These are phyloP conservation scores for Botrytis aclada DNA, from an alignment of 2,329 filamentous ascomycete species.

Conservation along the genomic window DNA sequence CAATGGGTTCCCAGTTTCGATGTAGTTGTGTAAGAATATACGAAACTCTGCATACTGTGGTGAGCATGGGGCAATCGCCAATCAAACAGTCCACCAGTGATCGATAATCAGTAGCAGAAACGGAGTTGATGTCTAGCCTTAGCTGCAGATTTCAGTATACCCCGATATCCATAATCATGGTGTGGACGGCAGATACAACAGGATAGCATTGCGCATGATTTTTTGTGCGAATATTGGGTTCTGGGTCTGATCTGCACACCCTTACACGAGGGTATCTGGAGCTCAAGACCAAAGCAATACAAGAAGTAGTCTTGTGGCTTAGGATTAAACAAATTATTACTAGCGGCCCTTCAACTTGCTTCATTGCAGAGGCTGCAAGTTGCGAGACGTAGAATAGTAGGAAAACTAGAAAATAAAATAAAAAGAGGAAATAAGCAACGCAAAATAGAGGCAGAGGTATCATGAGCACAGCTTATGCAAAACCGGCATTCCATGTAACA, in stretches of 20 bases:
- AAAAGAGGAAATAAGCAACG: neutral
- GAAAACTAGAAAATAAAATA: neutral
- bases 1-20: neutral
- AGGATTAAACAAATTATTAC: neutral
- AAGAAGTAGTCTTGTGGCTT: neutral
- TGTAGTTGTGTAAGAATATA: neutral
- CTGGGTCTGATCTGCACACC: neutral
- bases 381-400: neutral
- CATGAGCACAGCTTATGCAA: neutral
- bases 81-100: neutral
- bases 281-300: neutral
- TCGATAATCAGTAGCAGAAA: neutral
- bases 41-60: neutral
- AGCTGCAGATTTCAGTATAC: neutral
- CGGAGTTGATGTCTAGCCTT: neutral
- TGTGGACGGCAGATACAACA: neutral
- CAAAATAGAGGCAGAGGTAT: neutral
- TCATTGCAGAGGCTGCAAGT: neutral
- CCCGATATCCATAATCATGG: neutral
- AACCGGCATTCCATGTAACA: neutral
- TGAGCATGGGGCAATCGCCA: neutral
- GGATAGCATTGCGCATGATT: neutral
- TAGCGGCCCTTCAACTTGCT: neutral
- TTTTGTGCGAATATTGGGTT: neutral
- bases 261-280: neutral